A percentile compares a stretch with the other conserved stretches of the same genome.
Evolutionary conservation across 441 rosid genomes (phyloP).

Genomic region (Erysimum pusillum): DNA sequence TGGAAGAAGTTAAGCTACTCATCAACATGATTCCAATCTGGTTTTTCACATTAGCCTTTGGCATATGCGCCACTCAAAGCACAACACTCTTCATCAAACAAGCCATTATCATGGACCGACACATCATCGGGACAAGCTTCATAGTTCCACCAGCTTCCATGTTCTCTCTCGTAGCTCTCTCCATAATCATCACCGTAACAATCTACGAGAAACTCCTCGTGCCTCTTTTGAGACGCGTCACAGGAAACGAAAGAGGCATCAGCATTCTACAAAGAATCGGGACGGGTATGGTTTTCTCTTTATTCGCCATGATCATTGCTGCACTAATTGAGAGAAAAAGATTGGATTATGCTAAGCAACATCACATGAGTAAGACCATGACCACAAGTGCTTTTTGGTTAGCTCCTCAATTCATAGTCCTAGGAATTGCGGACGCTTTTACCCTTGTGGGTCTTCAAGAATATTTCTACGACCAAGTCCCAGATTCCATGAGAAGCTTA

Average conservation of each 20-base stretch:
- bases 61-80: conserved; percentile 71
- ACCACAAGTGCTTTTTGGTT: conserved; percentile 79
- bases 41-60: conserved; percentile 77
- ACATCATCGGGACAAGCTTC: conserved; percentile 59
- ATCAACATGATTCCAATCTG: conserved; percentile 90
- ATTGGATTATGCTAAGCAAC: conserved; percentile 55
- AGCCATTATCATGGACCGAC: conserved; percentile 62
- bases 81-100: conserved; percentile 94
- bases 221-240: conserved; percentile 60
- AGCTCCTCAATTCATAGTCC: conserved; percentile 70
- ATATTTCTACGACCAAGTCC: conserved; percentile 89
- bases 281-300: conserved; percentile 82
- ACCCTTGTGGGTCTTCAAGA: conserved; percentile 85
- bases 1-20: conserved; percentile 85
- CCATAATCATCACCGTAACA: conserved; percentile 65
- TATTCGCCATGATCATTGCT: conserved; percentile 69
- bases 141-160: conserved; percentile 78
- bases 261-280: conserved; percentile 88
- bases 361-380: conserved; percentile 19
- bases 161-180: conserved; percentile 65
- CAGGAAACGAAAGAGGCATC: conserved; percentile 80
- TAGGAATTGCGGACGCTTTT: conserved; percentile 78
- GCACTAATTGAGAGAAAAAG: conserved; percentile 80
- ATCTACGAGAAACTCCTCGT: conserved; percentile 75
- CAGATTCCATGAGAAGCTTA: conserved; percentile 86